Base-by-base conservation (phyloP, 2,329 filamentous ascomycete species). In the Dichotomopilus funicola region DNA sequence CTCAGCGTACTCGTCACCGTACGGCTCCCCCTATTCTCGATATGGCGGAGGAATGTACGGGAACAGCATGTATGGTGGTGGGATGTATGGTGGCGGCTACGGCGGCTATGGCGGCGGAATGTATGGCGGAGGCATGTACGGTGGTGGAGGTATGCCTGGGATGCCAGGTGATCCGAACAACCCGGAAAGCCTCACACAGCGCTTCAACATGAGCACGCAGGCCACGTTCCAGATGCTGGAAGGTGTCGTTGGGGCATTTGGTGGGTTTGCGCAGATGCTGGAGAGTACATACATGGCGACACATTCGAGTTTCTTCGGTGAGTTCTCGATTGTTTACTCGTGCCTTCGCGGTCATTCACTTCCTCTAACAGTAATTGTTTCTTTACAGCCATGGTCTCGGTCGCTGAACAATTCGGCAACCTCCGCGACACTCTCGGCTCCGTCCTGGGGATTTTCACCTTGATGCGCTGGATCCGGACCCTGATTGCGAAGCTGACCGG, bases 281-380 rank as follows among this genome's bases (percentile, higher is more conserved):
- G 94, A 99, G 74, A 97, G 94, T 76, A 97, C 94, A 9, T 99
- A 96, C 67, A 99, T 99, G 95, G 94, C 95, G 35, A 99, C 94
- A 0, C 94, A 99, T 72, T 96, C 91, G 5, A 96, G 90, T 53
- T 99, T 99, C 73, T 99, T 97, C 67, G 91, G 91, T 96, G 81
- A 66, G 87, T 73, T 11, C 12, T 12, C 31, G 27, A 3, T 19
- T 13, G 6, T n/a, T n/a, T 3, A 33, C 27, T 12, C 31, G 7
- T 10, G 9, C 40, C 6, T 37, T 31, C 42, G 19, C 19, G 3
- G 19, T 27, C 19, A 27, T 27, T 9, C 50, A 38, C n/a, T 19
- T 6, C 5, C 27, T 56, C 56, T 57, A 50, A 56, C 9, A 94
- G 94, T 94, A 54, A 27, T 27, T 27, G 19, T 27, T 27, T 27